These are phyloP conservation scores for Wickerhamia fluorescens DNA, from an alignment of 805 yeast species.

Conservation along the genomic window DNA sequence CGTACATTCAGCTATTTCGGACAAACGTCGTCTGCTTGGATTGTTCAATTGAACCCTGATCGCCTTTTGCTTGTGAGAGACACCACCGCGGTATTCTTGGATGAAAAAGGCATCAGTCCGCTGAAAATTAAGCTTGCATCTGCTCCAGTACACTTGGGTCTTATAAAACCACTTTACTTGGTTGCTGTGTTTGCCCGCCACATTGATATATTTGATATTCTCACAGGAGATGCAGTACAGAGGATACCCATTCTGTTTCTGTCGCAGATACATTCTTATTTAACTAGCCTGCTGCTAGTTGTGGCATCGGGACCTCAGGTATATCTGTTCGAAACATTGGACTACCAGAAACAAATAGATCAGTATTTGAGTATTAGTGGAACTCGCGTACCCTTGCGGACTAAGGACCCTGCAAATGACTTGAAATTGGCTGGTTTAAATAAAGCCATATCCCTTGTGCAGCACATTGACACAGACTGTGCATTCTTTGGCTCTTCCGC, in stretches of 20 bases:
- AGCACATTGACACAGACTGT: conserved; percentile 17
- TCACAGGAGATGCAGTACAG: conserved; percentile 30
- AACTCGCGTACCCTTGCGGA: conserved; percentile 9
- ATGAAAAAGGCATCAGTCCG: conserved; percentile 6
- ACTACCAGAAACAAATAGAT: conserved; percentile 28
- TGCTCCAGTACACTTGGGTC: conserved; percentile 19
- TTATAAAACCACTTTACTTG: conserved; percentile 27
- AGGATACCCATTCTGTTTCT: no score
- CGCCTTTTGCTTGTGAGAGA: conserved; percentile 25
- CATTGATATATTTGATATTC: conserved; percentile 28
- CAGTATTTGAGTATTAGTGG: conserved; percentile 24
- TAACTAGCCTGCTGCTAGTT: no score
- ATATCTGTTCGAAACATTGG: conserved; percentile 21
- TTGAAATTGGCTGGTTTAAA: conserved; percentile 25
- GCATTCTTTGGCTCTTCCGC: conserved; percentile 17
- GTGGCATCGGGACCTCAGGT: conserved; percentile 25
- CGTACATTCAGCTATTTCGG: conserved; percentile 36
- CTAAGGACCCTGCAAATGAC: conserved; percentile 22
- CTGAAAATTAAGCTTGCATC: conserved; percentile 18
- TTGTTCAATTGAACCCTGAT: conserved; percentile 10
- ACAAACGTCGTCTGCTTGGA: conserved; percentile 16
- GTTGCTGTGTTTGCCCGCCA: conserved; percentile 23
- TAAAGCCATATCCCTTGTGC: conserved; percentile 25
- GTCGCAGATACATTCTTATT: no score
- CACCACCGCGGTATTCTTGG: conserved; percentile 19